These are phyloP conservation scores for Zasmidium citrigriseum DNA, from an alignment of 2,329 filamentous ascomycete species.

Conservation along the genomic window DNA sequence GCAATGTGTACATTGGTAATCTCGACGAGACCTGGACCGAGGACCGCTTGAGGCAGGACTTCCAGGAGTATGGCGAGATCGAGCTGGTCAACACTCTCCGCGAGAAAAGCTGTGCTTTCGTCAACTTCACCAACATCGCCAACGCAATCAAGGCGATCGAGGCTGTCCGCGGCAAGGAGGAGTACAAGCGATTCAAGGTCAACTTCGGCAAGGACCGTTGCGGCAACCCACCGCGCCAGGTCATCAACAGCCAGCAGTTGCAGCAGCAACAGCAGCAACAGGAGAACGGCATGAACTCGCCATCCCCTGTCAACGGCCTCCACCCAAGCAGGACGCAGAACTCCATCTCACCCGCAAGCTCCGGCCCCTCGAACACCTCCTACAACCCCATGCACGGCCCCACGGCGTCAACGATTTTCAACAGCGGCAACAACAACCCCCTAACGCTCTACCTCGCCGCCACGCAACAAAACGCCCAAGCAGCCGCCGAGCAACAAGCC, in stretches of 20 bases:
- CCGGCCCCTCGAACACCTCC: conserved; percentile 57
- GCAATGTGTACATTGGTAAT: conserved; percentile 98
- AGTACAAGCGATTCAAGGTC: conserved; percentile 98
- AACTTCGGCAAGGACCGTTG: conserved; percentile 99
- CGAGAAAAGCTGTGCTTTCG: conserved; percentile 98
- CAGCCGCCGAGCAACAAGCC: conserved; percentile 42
- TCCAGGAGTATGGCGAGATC: conserved; percentile 96
- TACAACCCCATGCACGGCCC: conserved; percentile 62
- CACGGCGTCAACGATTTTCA: conserved; percentile 74
- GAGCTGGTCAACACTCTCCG: conserved; percentile 94
- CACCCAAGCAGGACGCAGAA: conserved; percentile 57
- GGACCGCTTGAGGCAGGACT: conserved; percentile 92
- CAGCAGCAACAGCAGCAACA: conserved; percentile 60
- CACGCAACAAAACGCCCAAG: conserved; percentile 67
- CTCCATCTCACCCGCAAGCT: conserved; percentile 62
- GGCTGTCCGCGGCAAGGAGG: conserved; percentile 88
- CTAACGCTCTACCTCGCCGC: conserved; percentile 81
- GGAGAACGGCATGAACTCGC: conserved; percentile 56
- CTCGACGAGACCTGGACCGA: conserved; percentile 97
- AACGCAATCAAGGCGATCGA: conserved; percentile 99
- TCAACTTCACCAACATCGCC: conserved; percentile 99
- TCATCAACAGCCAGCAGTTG: conserved; percentile 59
- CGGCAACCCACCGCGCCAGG: conserved; percentile 90
- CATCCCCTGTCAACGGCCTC: conserved; percentile 59
- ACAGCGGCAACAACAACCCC: conserved; percentile 78